Percentiles rank a stretch among this genome's conserved stretches.
phyloP scores from a whole-genome alignment of 2,329 filamentous ascomycete species.

The Ilyonectria mors-panacis region DNA sequence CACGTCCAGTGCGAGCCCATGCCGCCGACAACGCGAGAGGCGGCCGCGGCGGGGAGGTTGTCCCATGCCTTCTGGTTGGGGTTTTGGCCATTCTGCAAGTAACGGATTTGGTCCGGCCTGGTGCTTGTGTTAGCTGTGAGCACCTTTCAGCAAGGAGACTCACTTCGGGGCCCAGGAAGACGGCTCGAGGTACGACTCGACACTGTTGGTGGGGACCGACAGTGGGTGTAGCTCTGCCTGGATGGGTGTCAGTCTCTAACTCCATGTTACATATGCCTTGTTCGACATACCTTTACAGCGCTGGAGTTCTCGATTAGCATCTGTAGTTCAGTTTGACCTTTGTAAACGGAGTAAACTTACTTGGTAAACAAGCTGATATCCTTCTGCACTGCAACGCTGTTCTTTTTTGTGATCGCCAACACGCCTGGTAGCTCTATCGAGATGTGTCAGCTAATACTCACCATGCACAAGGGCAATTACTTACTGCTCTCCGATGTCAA shows the following conservation, averaged over 20 bases:
- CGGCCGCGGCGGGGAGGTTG: constrained; percentile 10
- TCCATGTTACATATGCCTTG: not conserved
- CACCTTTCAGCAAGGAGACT: not conserved
- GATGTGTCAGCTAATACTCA: not conserved
- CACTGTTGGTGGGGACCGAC: constrained; percentile 4
- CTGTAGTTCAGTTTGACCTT: not conserved
- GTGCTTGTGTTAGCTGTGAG: not conserved
- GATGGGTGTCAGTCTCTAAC: not conserved
- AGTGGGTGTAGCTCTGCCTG: constrained; percentile 11
- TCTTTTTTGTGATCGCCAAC: constrained; percentile 22
- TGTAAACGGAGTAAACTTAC: not conserved
- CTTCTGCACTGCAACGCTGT: constrained; percentile 20
- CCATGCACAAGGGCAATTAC: not conserved
- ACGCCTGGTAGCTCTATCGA: not conserved
- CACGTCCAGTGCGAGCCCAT: constrained; percentile 25
- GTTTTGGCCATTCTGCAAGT: constrained; percentile 16
- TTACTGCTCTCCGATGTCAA: constrained; percentile 21
- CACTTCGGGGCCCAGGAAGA: constrained; percentile 11
- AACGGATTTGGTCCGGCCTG: not conserved
- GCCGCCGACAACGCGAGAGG: constrained; percentile 14
- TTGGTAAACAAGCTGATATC: constrained; percentile 20
- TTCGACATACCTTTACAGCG: constrained; percentile 9
- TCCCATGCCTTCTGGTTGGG: not conserved
- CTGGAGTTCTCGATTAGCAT: not conserved
- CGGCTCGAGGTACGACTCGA: not conserved